These are phyloP conservation scores for Leccinellum rugosiceps DNA, from an alignment of 768 basidiomycete species.

Conservation along the genomic window DNA sequence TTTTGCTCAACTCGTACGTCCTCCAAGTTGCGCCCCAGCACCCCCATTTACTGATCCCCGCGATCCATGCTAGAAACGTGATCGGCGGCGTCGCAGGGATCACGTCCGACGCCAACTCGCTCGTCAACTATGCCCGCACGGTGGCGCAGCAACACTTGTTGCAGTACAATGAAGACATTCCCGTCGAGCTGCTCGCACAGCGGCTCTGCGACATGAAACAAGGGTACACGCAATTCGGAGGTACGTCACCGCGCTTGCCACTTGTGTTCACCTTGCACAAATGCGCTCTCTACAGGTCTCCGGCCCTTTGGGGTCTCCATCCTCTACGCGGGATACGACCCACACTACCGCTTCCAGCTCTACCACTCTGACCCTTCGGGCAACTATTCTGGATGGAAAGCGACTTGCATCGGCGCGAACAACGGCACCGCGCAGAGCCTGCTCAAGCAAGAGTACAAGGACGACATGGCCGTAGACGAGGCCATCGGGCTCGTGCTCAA, in stretches of 20 bases:
- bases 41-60: not conserved
- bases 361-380: conserved; percentile 99
- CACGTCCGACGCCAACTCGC: conserved; percentile 95
- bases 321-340: conserved; percentile 95
- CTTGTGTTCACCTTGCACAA: not conserved
- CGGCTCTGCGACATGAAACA: conserved; percentile 96
- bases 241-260: conserved; percentile 38
- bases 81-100: conserved; percentile 94
- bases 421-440: conserved; percentile 94
- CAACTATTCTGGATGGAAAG: conserved; percentile 98
- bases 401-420: conserved; percentile 98
- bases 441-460: conserved; percentile 98
- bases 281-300: conserved; percentile 50
- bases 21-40: not conserved
- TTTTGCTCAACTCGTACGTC: conserved; percentile 82
- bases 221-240: conserved; percentile 96
- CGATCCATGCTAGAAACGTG: conserved; percentile 57
- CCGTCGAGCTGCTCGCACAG: conserved; percentile 93
- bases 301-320: conserved; percentile 98
- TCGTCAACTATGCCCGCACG: conserved; percentile 90
- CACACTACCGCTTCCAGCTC: conserved; percentile 93
- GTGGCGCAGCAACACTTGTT: conserved; percentile 88
- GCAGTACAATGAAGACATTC: conserved; percentile 95
- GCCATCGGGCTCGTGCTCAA: conserved; percentile 88
- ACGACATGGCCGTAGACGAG: conserved; percentile 86